These are phyloP conservation scores for Septoria linicola DNA, from an alignment of 2,329 filamentous ascomycete genomes.

Conservation along the genomic window DNA sequence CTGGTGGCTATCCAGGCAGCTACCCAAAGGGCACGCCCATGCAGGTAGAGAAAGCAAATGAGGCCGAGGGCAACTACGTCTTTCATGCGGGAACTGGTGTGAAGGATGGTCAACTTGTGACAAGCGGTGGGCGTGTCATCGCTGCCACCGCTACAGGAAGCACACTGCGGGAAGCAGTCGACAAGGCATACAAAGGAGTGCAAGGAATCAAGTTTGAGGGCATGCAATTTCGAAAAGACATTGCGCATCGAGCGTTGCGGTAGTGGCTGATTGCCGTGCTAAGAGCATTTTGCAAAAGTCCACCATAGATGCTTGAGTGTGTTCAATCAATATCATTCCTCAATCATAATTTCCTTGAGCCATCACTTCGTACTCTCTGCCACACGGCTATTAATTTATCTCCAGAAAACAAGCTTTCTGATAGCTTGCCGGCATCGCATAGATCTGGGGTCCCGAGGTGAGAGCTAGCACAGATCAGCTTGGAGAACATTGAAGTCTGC, in stretches of 20 bases:
- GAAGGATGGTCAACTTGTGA: constrained; percentile 63
- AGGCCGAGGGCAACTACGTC: constrained; percentile 59
- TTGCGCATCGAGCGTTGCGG: constrained; percentile 60
- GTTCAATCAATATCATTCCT: too few relatives aligned
- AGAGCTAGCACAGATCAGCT: too few relatives aligned
- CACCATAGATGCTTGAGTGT: too few relatives aligned
- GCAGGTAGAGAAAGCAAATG: constrained; percentile 53
- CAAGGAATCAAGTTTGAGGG: constrained; percentile 76
- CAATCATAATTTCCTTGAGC: too few relatives aligned
- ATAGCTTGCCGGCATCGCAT: too few relatives aligned
- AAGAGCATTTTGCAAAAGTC: too few relatives aligned
- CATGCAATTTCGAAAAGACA: constrained; percentile 92
- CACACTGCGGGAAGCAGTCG: constrained; percentile 77
- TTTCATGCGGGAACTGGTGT: constrained; percentile 91
- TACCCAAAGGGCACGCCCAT: constrained; percentile 77
- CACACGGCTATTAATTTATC: too few relatives aligned
- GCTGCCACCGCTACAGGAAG: constrained; percentile 78
- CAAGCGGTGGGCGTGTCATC: constrained; percentile 86
- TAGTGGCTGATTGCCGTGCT: too few relatives aligned
- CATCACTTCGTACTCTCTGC: too few relatives aligned
- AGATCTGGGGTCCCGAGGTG: too few relatives aligned
- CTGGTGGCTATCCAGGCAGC: constrained; percentile 82
- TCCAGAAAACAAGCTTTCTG: too few relatives aligned
- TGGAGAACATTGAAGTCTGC: not conserved
- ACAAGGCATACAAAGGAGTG: constrained; percentile 83